These are phyloP conservation scores for Myxozyma neglecta DNA, from an alignment of 805 yeast species.

Conservation along the genomic window DNA sequence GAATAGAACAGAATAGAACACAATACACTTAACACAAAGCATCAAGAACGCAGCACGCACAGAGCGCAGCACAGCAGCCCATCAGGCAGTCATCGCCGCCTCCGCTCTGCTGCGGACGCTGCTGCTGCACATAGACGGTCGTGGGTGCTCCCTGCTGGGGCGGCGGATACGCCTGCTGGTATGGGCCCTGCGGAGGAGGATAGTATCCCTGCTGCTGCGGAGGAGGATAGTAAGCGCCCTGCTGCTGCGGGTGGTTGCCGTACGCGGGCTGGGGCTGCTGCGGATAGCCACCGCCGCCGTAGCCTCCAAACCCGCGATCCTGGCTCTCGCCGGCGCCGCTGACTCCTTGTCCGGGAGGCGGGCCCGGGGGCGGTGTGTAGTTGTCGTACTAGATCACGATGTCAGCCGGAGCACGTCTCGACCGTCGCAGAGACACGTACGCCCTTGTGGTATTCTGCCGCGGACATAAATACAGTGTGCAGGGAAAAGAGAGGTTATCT, in stretches of 20 bases:
- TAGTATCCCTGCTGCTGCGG: conserved; percentile 3
- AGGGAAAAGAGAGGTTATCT: not conserved
- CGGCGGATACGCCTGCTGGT: conserved; percentile 14
- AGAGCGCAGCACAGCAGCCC: conserved; percentile 33
- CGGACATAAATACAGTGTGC: conserved; percentile 27
- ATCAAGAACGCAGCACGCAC: conserved; percentile 33
- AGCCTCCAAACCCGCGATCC: conserved; percentile 18
- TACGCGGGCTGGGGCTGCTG: conserved; percentile 27
- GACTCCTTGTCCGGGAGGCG: conserved; percentile 13
- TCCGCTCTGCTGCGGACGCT: conserved; percentile 8
- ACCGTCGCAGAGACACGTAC: not conserved
- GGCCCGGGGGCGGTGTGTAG: conserved; percentile 26
- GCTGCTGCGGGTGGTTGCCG: conserved; percentile 11
- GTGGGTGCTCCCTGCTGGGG: not conserved
- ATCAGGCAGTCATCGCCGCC: conserved; percentile 22
- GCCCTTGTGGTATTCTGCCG: conserved; percentile 28
- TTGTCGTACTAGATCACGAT: conserved; percentile 2
- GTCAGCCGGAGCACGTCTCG: not conserved
- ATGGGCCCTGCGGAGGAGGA: conserved; percentile 24
- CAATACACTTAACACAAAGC: conserved; percentile 16
- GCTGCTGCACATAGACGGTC: conserved; percentile 25
- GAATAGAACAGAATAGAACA: not conserved
- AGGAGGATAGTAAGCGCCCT: conserved; percentile 10
- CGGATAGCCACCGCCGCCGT: conserved; percentile 7
- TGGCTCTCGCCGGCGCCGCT: too few relatives aligned